These are phyloP conservation scores for Extremus antarcticus DNA, from an alignment of 495 filamentous ascomycete genomes.

Conservation along the genomic window DNA sequence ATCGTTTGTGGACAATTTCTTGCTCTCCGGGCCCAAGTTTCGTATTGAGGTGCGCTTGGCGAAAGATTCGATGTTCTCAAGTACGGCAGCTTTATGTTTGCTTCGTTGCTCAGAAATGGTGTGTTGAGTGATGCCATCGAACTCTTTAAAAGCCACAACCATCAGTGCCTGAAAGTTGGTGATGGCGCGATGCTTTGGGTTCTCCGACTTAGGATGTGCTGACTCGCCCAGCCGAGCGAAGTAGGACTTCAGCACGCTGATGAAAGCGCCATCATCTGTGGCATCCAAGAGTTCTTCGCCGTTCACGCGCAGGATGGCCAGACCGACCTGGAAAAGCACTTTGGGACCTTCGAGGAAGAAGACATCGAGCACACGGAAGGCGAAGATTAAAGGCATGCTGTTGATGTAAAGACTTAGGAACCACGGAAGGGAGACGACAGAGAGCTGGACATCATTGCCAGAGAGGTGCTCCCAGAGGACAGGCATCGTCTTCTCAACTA, in stretches of 20 bases:
- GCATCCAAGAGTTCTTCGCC: constrained; percentile 96
- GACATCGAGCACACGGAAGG: constrained; percentile 89
- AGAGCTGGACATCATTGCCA: constrained; percentile 94
- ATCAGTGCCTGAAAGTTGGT: constrained; percentile 96
- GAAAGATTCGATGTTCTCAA: constrained; percentile 92
- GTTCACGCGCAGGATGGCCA: constrained; percentile 94
- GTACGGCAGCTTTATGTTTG: constrained; percentile 83
- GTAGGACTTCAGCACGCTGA: constrained; percentile 89
- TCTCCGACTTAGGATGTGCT: constrained; percentile 87
- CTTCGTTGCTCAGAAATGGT: constrained; percentile 80
- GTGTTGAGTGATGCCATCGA: constrained; percentile 84
- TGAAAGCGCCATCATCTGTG: constrained; percentile 90
- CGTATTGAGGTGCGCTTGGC: constrained; percentile 92
- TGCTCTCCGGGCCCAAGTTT: constrained; percentile 92
- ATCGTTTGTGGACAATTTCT: constrained; percentile 73
- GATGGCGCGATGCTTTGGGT: constrained; percentile 81
- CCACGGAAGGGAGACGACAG: constrained; percentile 94
- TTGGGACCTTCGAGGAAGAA: constrained; percentile 98
- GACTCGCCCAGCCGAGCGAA: constrained; percentile 90
- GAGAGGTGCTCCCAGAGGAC: constrained; percentile 94
- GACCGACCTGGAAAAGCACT: constrained; percentile 89
- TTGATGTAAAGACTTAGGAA: constrained; percentile 98
- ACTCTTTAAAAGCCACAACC: constrained; percentile 98
- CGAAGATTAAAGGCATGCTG: constrained; percentile 96
- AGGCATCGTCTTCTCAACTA: constrained; percentile 98